Evolutionary conservation across 225 moss, liverwort and hornwort species (phyloP), one percentile per base, ranked within the genome.

Genomic region (Asterella californica): DNA sequence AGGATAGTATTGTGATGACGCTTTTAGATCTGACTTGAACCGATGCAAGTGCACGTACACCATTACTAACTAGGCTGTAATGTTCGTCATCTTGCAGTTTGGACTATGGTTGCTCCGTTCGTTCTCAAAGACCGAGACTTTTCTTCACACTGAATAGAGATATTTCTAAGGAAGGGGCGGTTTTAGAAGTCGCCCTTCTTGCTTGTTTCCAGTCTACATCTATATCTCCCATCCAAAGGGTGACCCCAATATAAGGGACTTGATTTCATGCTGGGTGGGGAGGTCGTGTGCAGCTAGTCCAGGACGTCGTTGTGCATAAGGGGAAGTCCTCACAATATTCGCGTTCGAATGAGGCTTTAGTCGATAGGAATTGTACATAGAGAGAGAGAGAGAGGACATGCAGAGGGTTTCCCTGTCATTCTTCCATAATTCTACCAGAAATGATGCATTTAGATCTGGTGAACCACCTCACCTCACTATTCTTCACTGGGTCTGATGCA

Each of bases 71-170:
- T 10, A 45, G 1, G 49, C 27, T 49, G 29, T 48, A 24, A 46
- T 24, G 76, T 11, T 76, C 9, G 19, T 36, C 37, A 65, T 30
- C 67, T 68, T 84, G 90, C 96, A 96, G 94, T 91, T 89, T 95
- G 99, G 99, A 95, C 90, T n/a, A 99, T 99, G 99, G 38, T 92
- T 68, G 99, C 90, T 30, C 99, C 95, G 34, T 85, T 95, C 71
- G 55, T 99, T 55, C 78, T 99, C 9, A 87, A 87, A 74, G 76
- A 85, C 68, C 88, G 97, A 69, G 93, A 95, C 52, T 99, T 99
- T 21, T 79, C 79, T 18, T 79, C 52, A 24, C 55, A 76, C 59
- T 76, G 15, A 47, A 0, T 12, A 77, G 24, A 77, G 29, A 3
- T 59, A 7, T 25, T 10, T 36, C 32, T 34, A 12, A 29, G 0